phyloP scores from a whole-genome alignment of 2,329 filamentous ascomycete genomes.

The Ambrosiella beaveri region DNA sequence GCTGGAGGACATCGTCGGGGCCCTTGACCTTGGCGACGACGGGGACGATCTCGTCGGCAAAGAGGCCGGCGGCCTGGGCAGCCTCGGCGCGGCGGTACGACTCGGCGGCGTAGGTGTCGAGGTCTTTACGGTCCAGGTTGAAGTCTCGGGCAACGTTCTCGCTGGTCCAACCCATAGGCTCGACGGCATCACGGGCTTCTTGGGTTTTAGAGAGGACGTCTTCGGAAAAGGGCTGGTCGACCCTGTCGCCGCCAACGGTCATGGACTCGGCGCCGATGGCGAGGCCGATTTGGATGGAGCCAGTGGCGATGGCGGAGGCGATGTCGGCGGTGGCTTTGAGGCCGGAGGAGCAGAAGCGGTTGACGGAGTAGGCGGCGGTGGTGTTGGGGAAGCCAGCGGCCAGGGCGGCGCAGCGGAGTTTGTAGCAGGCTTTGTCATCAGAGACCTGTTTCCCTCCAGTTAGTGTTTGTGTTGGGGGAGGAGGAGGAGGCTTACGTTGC shows the following conservation, averaged over 20 bases:
- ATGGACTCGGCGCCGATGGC: slow-evolving; percentile 83
- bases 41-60: slow-evolving; percentile 86
- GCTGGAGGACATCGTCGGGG: slow-evolving; percentile 59
- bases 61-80: slow-evolving; percentile 80
- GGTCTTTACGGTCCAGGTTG: slow-evolving; percentile 57
- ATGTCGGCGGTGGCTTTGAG: slow-evolving; percentile 93
- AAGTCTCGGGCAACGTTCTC: slow-evolving; percentile 94
- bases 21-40: slow-evolving; percentile 71
- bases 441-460: slow-evolving; percentile 42
- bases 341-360: slow-evolving; percentile 95
- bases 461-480: neutral
- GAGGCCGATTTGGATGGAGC: slow-evolving; percentile 73
- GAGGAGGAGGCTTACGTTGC: slow-evolving; percentile 48
- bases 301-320: slow-evolving; percentile 64
- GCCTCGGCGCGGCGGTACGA: slow-evolving; percentile 74
- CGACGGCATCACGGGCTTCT: slow-evolving; percentile 70
- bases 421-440: slow-evolving; percentile 76
- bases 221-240: slow-evolving; percentile 30
- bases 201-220: slow-evolving; percentile 47
- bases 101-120: slow-evolving; percentile 77
- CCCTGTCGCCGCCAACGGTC: slow-evolving; percentile 51
- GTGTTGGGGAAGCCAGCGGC: slow-evolving; percentile 92
- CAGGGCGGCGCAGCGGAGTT: slow-evolving; percentile 64
- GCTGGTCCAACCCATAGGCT: slow-evolving; percentile 95
- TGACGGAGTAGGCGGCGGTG: slow-evolving; percentile 60